These are phyloP conservation scores for Calendula officinalis DNA, from an alignment of 129 eudicot genomes.

Conservation along the genomic window DNA sequence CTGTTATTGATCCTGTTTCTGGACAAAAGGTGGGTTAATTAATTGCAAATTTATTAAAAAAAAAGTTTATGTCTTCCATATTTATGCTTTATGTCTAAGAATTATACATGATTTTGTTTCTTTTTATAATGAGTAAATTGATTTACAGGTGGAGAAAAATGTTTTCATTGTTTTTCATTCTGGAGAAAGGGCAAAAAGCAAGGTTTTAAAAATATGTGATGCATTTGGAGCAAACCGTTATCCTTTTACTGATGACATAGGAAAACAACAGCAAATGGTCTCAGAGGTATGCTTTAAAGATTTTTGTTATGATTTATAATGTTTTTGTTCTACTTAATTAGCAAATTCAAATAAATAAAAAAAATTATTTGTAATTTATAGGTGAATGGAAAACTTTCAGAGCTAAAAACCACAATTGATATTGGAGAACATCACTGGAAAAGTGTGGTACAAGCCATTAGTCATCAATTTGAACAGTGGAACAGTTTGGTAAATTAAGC, in stretches of 20 bases:
- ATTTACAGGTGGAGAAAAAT: slow-evolving; percentile 75
- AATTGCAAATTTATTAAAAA: slow-evolving; percentile 1
- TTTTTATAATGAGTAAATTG: not conserved
- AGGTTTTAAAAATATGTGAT: slow-evolving; percentile 84
- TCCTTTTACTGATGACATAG: slow-evolving; percentile 70
- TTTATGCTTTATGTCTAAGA: not conserved
- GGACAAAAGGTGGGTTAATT: slow-evolving; percentile 56
- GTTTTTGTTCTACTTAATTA: slow-evolving; percentile 3
- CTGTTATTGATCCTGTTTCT: slow-evolving; percentile 71
- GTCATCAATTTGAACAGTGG: slow-evolving; percentile 77
- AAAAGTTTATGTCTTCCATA: too few relatives aligned
- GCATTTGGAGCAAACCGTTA: slow-evolving; percentile 95
- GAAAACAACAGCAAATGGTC: slow-evolving; percentile 64
- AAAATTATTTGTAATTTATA: slow-evolving; percentile 12
- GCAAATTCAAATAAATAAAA: not conserved
- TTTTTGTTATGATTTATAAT: slow-evolving; percentile 1
- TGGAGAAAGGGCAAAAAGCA: slow-evolving; percentile 85
- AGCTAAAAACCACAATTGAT: slow-evolving; percentile 82
- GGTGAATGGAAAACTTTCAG: slow-evolving; percentile 74
- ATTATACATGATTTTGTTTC: not conserved
- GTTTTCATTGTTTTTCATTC: slow-evolving; percentile 81
- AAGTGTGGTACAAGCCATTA: slow-evolving; percentile 58
- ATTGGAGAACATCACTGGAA: slow-evolving; percentile 63
- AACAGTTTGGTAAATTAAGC: slow-evolving; percentile 55
- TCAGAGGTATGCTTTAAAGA: slow-evolving; percentile 47